Conservation (phyloP, 306 rosid species). For the Hippophae gyantsensis region DNA sequence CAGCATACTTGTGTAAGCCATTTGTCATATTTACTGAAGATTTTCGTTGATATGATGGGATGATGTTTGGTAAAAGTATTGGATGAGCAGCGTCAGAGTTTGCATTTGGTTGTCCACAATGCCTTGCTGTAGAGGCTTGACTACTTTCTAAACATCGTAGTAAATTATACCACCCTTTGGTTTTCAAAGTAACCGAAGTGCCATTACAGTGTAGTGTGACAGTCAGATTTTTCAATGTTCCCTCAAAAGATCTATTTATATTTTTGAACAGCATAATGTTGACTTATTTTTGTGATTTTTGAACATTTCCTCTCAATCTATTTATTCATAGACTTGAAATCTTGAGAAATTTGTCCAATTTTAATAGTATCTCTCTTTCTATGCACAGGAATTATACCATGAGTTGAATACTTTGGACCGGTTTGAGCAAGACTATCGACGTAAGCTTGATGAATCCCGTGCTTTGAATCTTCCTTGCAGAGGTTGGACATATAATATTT, state of each 20-base stretch:
- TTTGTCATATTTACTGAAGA: not conserved
- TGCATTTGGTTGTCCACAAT: too few species aligned
- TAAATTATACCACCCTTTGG: too few species aligned
- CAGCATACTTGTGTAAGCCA: slow-evolving; percentile 66
- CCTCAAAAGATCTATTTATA: too few species aligned
- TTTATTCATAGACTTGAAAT: not conserved
- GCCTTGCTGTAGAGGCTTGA: too few species aligned
- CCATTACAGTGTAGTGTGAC: too few species aligned
- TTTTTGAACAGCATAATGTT: too few species aligned
- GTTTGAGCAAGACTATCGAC: slow-evolving; percentile 79
- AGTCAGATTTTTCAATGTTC: too few species aligned
- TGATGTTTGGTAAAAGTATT: too few species aligned
- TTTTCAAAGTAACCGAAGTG: too few species aligned
- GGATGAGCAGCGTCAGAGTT: too few species aligned
- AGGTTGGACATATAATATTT: slow-evolving; percentile 39
- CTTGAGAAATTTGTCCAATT: slow-evolving; percentile 9
- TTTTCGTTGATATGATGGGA: not conserved
- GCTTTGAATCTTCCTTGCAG: slow-evolving; percentile 55
- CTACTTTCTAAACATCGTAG: too few species aligned
- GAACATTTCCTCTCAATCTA: slow-evolving; percentile 7
- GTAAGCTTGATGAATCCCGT: slow-evolving; percentile 60
- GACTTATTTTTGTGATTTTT: not conserved
- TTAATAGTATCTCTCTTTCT: slow-evolving; percentile 13
- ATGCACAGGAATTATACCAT: slow-evolving; percentile 70
- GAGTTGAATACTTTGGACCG: slow-evolving; percentile 62